phyloP scores from a whole-genome alignment of 1,284 basidiomycete genomes.

The Ceratobasidium sp. region DNA sequence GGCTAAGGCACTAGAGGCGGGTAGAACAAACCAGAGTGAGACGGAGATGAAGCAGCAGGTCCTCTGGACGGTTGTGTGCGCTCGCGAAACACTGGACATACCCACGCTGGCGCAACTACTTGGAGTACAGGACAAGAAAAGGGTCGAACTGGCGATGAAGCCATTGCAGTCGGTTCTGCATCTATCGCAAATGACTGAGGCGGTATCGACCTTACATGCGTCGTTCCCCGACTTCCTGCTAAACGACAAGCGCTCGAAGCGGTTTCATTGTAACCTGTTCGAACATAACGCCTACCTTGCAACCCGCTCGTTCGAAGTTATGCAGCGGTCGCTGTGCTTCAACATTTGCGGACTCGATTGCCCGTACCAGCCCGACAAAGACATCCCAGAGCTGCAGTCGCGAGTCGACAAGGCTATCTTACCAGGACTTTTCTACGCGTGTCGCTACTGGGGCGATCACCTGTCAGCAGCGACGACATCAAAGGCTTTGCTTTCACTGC shows the following conservation, averaged over 20 bases:
- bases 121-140: not conserved
- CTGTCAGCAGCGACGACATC: not conserved
- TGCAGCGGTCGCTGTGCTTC: not conserved
- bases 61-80: not conserved
- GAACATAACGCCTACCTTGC: not conserved
- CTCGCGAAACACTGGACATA: not conserved
- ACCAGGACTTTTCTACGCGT: not conserved
- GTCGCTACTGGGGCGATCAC: slow-evolving; percentile 6
- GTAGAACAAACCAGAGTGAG: not conserved
- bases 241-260: not conserved
- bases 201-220: not conserved
- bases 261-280: not conserved
- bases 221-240: slow-evolving; percentile 15
- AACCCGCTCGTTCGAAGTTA: not conserved
- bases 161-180: slow-evolving; percentile 9
- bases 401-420: not conserved
- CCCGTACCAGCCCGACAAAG: not conserved
- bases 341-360: not conserved
- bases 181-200: not conserved
- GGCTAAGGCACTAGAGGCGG: not conserved
- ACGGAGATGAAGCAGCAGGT: not conserved
- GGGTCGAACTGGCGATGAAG: not conserved
- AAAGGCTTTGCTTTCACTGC: not conserved
- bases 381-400: not conserved
- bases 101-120: not conserved